Conservation (phyloP, 768 basidiomycete genomes). For the Pleurotus citrinopileatus region DNA sequence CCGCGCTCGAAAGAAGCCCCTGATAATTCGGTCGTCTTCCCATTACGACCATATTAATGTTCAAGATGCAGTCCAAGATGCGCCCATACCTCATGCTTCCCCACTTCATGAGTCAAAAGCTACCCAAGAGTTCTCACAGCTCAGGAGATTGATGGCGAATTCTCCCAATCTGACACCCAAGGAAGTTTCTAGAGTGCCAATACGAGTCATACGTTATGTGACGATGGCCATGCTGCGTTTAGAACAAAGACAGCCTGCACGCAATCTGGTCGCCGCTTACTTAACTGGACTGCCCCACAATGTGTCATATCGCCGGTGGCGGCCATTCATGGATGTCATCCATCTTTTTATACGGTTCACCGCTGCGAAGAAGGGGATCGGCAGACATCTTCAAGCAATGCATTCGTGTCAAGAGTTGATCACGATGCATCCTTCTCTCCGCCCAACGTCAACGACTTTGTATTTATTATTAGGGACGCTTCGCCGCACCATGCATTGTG, state of each 20-base stretch:
- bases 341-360: slow-evolving; percentile 44
- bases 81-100: background rate
- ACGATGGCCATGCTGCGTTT: slow-evolving; percentile 44
- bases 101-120: background rate
- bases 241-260: slow-evolving; percentile 35
- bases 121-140: slow-evolving; percentile 18
- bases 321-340: slow-evolving; percentile 48
- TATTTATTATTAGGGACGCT: slow-evolving; percentile 57
- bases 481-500: slow-evolving; percentile 45
- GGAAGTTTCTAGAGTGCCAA: slow-evolving; percentile 31
- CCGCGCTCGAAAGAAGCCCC: slow-evolving; percentile 53
- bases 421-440: slow-evolving; percentile 42
- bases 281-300: slow-evolving; percentile 44
- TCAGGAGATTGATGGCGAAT: slow-evolving; percentile 38
- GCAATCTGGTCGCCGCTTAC: slow-evolving; percentile 45
- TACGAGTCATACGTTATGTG: slow-evolving; percentile 42
- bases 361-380: slow-evolving; percentile 32
- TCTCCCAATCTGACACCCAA: slow-evolving; percentile 33
- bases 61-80: background rate
- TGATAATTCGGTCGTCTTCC: slow-evolving; percentile 31
- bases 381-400: slow-evolving; percentile 41
- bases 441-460: slow-evolving; percentile 58
- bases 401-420: slow-evolving; percentile 44
- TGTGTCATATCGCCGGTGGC: slow-evolving; percentile 31
- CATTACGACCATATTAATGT: slow-evolving; percentile 15